Evolutionary conservation across 2,329 filamentous ascomycete species (phyloP).

Genomic region (Raffaelea arxii): DNA sequence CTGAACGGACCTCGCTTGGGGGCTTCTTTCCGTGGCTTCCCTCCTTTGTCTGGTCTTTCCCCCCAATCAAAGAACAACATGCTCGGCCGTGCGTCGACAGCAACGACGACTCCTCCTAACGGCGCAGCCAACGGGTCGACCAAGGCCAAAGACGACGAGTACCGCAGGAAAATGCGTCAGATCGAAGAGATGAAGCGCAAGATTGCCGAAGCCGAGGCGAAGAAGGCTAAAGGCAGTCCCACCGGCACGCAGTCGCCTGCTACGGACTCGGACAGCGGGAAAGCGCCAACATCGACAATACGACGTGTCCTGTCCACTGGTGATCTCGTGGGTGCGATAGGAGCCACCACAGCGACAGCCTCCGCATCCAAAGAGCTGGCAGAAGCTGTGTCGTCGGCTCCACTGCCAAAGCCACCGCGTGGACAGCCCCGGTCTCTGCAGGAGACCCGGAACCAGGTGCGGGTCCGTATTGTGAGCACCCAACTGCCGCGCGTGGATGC

Average conservation of each 20-base stretch:
- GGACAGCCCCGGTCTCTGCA: background rate
- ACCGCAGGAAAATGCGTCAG: constrained; percentile 43
- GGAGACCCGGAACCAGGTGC: constrained; percentile 14
- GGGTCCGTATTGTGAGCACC: constrained; percentile 26
- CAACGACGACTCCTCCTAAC: constrained; percentile 27
- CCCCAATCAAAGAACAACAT: constrained; percentile 24
- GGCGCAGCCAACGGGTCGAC: constrained; percentile 21
- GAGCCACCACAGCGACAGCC: too few relatives aligned
- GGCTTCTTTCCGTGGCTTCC: constrained; percentile 32
- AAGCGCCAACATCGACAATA: constrained; percentile 6
- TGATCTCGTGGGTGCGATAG: constrained; percentile 13
- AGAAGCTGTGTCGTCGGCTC: constrained; percentile 13
- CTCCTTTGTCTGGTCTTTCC: constrained; percentile 29
- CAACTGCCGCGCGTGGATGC: constrained; percentile 29
- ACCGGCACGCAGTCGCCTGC: constrained; percentile 20
- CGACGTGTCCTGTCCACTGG: constrained; percentile 13
- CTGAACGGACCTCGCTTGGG: constrained; percentile 23
- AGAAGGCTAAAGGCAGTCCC: constrained; percentile 28
- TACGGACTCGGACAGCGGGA: constrained; percentile 9
- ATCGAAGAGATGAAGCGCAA: constrained; percentile 52
- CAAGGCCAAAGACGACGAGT: constrained; percentile 27
- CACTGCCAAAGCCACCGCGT: constrained; percentile 17
- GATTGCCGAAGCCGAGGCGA: constrained; percentile 50
- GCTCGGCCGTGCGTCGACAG: constrained; percentile 27
- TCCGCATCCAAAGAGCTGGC: constrained; percentile 5